Evolutionary conservation across 179 eudicot species (phyloP).

Genomic region (Silene noctiflora): DNA sequence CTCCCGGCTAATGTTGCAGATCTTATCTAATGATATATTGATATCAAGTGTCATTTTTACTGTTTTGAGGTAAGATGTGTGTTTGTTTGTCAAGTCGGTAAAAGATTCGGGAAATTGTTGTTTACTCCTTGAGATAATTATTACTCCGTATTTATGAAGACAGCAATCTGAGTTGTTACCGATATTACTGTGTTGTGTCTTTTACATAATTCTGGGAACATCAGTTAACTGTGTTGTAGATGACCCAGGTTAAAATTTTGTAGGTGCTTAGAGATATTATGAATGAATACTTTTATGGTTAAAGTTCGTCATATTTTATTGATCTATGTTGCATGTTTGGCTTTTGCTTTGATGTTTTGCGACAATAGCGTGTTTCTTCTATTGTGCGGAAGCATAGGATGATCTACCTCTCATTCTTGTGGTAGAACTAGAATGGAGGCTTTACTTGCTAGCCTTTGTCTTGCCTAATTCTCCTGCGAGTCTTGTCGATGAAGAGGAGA

Average conservation of each 20-base stretch:
- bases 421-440: too few species aligned
- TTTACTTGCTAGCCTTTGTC: too few species aligned
- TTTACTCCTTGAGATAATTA: slow-evolving; percentile 8
- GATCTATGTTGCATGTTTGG: neutral
- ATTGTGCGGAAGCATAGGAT: too few species aligned
- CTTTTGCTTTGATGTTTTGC: neutral
- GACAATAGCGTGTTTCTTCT: neutral
- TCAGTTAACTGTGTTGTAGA: slow-evolving; percentile 9
- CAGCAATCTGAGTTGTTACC: neutral
- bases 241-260: slow-evolving; percentile 24
- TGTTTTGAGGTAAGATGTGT: slow-evolving; percentile 17
- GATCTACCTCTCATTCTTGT: too few species aligned
- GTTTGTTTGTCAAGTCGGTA: slow-evolving; percentile 12
- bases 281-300: neutral
- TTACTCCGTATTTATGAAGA: slow-evolving; percentile 4
- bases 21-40: slow-evolving; percentile 15
- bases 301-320: neutral
- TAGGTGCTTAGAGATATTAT: slow-evolving; percentile 10
- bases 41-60: slow-evolving; percentile 4
- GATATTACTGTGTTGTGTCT: slow-evolving; percentile 16
- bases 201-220: slow-evolving; percentile 16
- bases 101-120: slow-evolving; percentile 9
- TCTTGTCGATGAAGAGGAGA: too few species aligned
- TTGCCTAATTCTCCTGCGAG: too few species aligned
- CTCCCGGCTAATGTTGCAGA: slow-evolving; percentile 30